These are phyloP conservation scores for Gastrodia elata DNA, from an alignment of 106 monocot species.

Conservation along the genomic window DNA sequence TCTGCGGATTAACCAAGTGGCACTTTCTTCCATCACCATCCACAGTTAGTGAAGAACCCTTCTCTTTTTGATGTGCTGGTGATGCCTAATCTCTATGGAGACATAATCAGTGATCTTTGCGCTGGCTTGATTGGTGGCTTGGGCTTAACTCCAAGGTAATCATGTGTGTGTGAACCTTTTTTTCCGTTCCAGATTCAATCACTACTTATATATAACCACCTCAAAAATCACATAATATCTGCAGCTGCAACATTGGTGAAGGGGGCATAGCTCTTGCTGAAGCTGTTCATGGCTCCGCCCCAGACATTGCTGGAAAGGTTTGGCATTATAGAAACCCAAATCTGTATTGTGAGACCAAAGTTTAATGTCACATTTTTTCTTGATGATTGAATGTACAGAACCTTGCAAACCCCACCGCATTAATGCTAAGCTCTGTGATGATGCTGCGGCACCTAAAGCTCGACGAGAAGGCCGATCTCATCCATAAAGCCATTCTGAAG, in stretches of 20 bases:
- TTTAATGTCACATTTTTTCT: neutral
- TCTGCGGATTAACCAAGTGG: too few species aligned
- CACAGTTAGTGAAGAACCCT: slow-evolving; percentile 90
- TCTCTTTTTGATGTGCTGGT: slow-evolving; percentile 86
- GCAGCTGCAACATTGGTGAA: slow-evolving; percentile 93
- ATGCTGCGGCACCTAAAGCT: slow-evolving; percentile 79
- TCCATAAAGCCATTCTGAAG: slow-evolving; percentile 59
- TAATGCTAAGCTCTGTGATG: slow-evolving; percentile 63
- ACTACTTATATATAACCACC: neutral
- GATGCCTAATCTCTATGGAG: slow-evolving; percentile 97
- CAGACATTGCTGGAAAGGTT: slow-evolving; percentile 95
- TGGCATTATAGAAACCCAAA: neutral
- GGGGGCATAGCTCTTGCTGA: slow-evolving; percentile 86
- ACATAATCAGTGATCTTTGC: slow-evolving; percentile 97
- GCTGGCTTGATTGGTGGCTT: slow-evolving; percentile 96
- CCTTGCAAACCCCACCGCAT: slow-evolving; percentile 86
- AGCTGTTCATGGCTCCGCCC: slow-evolving; percentile 96
- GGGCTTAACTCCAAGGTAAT: slow-evolving; percentile 86
- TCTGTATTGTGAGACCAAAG: too few species aligned
- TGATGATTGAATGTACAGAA: slow-evolving; percentile 24
- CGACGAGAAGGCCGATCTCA: slow-evolving; percentile 60
- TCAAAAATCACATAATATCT: slow-evolving; percentile 1
- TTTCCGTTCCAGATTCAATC: neutral
- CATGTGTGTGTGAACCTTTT: neutral
- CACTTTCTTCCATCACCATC: neutral